Conservation (phyloP, 1,284 basidiomycete genomes). For the Amylostereum areolatum region DNA sequence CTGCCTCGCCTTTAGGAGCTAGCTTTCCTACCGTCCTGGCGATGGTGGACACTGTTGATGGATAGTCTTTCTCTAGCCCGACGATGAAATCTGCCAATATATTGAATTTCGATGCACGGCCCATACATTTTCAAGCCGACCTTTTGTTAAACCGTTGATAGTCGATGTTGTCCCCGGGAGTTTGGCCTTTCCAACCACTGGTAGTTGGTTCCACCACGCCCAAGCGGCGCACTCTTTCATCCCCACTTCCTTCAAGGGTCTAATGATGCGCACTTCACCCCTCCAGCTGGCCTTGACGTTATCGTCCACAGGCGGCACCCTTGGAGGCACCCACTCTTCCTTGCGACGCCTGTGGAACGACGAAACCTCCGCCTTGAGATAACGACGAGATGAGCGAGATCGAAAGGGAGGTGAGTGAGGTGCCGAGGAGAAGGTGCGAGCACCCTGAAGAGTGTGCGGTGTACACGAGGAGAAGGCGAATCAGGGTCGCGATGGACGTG, state of each 20-base stretch:
- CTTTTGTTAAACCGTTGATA: conserved; percentile 69
- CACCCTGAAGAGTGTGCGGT: conserved; percentile 53
- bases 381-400: conserved; percentile 73
- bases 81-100: conserved; percentile 67
- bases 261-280: conserved; percentile 46
- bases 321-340: conserved; percentile 52
- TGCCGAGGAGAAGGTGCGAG: conserved; percentile 78
- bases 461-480: conserved; percentile 65
- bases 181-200: conserved; percentile 45
- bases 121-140: conserved; percentile 28
- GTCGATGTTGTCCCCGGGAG: conserved; percentile 49
- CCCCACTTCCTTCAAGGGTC: conserved; percentile 72
- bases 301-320: background rate
- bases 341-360: conserved; percentile 65
- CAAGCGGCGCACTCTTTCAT: conserved; percentile 81
- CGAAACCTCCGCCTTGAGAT: conserved; percentile 76
- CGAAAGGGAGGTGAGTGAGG: conserved; percentile 76
- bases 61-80: conserved; percentile 77
- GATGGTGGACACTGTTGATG: conserved; percentile 86
- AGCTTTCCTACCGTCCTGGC: conserved; percentile 81
- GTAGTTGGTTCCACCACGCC: conserved; percentile 62
- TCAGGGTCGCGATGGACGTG: conserved; percentile 56
- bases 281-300: conserved; percentile 7
- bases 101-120: conserved; percentile 2
- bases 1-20: conserved; percentile 56